Conservation (phyloP, 2,329 filamentous ascomycete genomes). For the Fusarium gaditjirri region DNA sequence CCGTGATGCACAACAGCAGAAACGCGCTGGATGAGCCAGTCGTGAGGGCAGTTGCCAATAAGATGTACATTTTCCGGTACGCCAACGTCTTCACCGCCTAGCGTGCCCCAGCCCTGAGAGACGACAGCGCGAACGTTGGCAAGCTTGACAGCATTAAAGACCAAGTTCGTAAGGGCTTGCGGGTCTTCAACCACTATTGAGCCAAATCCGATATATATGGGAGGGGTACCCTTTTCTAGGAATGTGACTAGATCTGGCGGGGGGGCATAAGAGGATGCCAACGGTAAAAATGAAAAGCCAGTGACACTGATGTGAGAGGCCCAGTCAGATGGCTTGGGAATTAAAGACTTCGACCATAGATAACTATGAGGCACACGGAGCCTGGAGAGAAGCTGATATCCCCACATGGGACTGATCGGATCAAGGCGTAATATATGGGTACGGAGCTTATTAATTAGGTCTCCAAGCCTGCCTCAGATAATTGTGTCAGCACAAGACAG, state of each 20-base stretch:
- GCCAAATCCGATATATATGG: conserved; percentile 74
- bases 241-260: conserved; percentile 64
- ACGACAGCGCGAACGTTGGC: conserved; percentile 69
- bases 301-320: conserved; percentile 66
- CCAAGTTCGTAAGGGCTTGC: conserved; percentile 64
- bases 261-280: conserved; percentile 64
- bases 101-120: conserved; percentile 71
- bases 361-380: conserved; percentile 75
- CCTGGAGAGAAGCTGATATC: conserved; percentile 70
- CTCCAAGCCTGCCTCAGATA: conserved; percentile 60
- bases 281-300: conserved; percentile 70
- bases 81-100: conserved; percentile 57
- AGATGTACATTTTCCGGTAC: conserved; percentile 64
- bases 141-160: conserved; percentile 66
- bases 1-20: conserved; percentile 71
- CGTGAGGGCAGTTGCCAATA: conserved; percentile 71
- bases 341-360: conserved; percentile 74
- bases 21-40: conserved; percentile 72
- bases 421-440: conserved; percentile 70
- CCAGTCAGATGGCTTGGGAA: conserved; percentile 74
- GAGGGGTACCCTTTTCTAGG: conserved; percentile 64
- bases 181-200: conserved; percentile 74
- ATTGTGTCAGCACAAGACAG: too few relatives aligned
- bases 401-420: conserved; percentile 72
- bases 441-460: conserved; percentile 77